These are phyloP conservation scores for Salix suchowensis DNA, from an alignment of 345 rosid species.

Conservation along the genomic window DNA sequence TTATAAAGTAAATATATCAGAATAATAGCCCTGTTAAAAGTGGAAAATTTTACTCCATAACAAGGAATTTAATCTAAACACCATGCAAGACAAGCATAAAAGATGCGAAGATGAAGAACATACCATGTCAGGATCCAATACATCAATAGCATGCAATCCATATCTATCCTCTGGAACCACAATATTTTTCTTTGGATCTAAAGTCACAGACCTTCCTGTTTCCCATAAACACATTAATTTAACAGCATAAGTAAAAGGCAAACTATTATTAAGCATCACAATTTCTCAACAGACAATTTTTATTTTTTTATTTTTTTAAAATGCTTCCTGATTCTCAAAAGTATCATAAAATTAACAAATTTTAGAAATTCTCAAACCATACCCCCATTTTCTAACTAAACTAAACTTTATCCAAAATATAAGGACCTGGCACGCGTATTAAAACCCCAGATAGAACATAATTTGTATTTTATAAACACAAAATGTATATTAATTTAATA, in stretches of 20 bases:
- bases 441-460: too few relatives aligned
- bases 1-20: background rate
- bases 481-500: too few relatives aligned
- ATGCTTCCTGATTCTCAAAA: background rate
- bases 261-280: background rate
- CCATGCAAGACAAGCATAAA: background rate
- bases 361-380: background rate
- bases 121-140: conserved; percentile 97
- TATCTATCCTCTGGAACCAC: conserved; percentile 85
- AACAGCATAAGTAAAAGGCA: background rate
- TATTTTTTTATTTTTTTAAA: too few relatives aligned
- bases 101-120: background rate
- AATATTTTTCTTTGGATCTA: conserved; percentile 59
- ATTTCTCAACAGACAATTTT: background rate
- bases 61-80: background rate
- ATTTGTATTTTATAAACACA: background rate
- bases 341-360: background rate
- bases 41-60: background rate
- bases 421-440: background rate
- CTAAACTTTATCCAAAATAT: background rate
- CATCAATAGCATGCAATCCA: conserved; percentile 81
- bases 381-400: background rate
- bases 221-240: background rate
- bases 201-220: conserved; percentile 70
- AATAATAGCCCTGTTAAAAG: background rate